phyloP scores from a whole-genome alignment of 768 basidiomycete species.

The Serendipita indica region DNA sequence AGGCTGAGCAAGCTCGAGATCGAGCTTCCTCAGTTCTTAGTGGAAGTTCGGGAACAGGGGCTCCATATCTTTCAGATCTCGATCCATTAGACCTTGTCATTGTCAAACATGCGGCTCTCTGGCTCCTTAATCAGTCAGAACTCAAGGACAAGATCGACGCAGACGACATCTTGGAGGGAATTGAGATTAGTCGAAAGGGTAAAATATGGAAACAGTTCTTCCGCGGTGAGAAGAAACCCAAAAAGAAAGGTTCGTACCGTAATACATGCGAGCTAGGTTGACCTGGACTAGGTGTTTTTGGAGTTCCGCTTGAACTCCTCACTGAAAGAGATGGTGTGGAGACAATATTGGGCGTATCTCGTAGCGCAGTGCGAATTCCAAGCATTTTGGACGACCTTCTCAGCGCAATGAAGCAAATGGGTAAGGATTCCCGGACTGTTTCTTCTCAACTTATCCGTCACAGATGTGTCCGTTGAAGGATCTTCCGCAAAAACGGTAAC shows the following conservation, averaged over 20 bases:
- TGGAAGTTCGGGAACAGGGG: slow-evolving; percentile 16
- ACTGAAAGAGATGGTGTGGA: slow-evolving; percentile 92
- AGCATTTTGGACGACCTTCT: slow-evolving; percentile 97
- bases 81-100: slow-evolving; percentile 74
- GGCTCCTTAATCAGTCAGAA: slow-evolving; percentile 61
- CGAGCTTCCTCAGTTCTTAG: slow-evolving; percentile 31
- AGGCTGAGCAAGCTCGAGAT: slow-evolving; percentile 42
- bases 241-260: slow-evolving; percentile 49
- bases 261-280: background rate
- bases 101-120: slow-evolving; percentile 81
- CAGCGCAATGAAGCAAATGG: slow-evolving; percentile 98
- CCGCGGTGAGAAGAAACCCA: slow-evolving; percentile 58
- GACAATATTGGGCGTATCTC: slow-evolving; percentile 78
- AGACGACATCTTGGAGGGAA: slow-evolving; percentile 85
- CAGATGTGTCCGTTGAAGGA: slow-evolving; percentile 99
- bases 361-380: slow-evolving; percentile 71
- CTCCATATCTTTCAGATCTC: slow-evolving; percentile 73
- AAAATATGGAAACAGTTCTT: slow-evolving; percentile 97
- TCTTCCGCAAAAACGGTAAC: slow-evolving; percentile 97
- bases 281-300: slow-evolving; percentile 65
- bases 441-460: background rate
- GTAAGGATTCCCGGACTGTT: slow-evolving; percentile 33
- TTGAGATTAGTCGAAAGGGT: slow-evolving; percentile 85
- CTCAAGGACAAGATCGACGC: slow-evolving; percentile 73
- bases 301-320: slow-evolving; percentile 79